Evolutionary conservation across 306 rosid species (phyloP).

Genomic region (Prunus campanulata): DNA sequence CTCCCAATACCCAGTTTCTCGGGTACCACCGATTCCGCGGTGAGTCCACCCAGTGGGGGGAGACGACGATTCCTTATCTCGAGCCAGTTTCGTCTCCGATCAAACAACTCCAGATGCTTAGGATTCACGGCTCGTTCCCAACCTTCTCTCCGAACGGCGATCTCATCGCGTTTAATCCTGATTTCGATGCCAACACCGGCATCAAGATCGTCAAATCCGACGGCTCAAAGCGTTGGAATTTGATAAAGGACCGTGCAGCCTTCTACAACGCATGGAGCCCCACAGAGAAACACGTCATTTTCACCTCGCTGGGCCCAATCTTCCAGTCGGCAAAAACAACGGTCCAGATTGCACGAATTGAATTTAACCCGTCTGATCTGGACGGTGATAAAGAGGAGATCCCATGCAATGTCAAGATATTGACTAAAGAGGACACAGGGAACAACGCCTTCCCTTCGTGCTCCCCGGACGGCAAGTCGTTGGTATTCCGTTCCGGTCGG

Average conservation of each 20-base stretch:
- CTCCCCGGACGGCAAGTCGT: constrained; percentile 66
- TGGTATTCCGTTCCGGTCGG: constrained; percentile 82
- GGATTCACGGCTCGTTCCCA: constrained; percentile 67
- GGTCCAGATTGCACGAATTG: constrained; percentile 71
- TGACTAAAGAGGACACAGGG: constrained; percentile 54
- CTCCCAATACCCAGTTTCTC: constrained; percentile 43
- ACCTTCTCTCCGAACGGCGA: constrained; percentile 54
- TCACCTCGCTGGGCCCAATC: constrained; percentile 69
- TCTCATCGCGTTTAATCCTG: constrained; percentile 54
- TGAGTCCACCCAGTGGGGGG: constrained; percentile 49
- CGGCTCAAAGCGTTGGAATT: constrained; percentile 60
- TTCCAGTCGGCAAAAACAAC: constrained; percentile 47
- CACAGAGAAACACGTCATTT: constrained; percentile 55
- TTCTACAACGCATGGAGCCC: constrained; percentile 75
- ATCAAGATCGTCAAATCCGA: constrained; percentile 52
- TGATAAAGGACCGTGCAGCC: constrained; percentile 48
- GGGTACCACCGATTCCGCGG: constrained; percentile 90
- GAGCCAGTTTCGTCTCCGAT: constrained; percentile 51
- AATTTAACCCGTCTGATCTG: constrained; percentile 40
- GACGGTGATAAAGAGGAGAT: constrained; percentile 36
- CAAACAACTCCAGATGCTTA: constrained; percentile 35
- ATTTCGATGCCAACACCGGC: constrained; percentile 21
- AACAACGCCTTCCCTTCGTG: constrained; percentile 80
- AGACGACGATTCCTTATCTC: constrained; percentile 48
- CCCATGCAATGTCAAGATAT: constrained; percentile 35